phyloP scores from a whole-genome alignment of 2,329 filamentous ascomycete species.

The Aspergillus persii region DNA sequence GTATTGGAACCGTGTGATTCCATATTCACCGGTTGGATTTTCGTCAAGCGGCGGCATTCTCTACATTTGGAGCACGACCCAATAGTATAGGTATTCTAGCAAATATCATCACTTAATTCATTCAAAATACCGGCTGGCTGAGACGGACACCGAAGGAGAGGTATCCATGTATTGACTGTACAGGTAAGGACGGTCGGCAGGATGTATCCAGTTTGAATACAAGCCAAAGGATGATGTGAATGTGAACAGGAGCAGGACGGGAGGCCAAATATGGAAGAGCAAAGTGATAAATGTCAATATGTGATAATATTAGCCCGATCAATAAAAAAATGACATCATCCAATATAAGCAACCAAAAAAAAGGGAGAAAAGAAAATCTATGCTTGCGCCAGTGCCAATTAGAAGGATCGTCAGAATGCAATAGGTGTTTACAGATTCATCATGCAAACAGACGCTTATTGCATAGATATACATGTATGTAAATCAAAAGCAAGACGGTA shows the following conservation, averaged over 20 bases:
- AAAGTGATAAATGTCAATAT: not conserved
- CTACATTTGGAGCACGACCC: too few relatives aligned
- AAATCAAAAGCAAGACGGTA: not conserved
- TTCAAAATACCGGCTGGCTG: not conserved
- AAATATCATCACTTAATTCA: not conserved
- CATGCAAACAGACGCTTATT: not conserved
- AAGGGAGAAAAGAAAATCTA: not conserved
- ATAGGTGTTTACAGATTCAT: not conserved
- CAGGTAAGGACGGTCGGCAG: not conserved
- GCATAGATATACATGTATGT: not conserved
- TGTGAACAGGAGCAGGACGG: not conserved
- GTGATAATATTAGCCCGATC: not conserved
- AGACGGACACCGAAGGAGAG: not conserved
- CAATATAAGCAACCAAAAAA: not conserved
- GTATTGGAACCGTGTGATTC: not conserved
- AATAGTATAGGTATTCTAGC: not conserved
- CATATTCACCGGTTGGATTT: too few relatives aligned
- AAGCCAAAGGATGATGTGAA: not conserved
- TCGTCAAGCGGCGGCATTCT: too few relatives aligned
- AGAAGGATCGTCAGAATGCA: conserved; percentile 1
- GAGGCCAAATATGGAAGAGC: not conserved
- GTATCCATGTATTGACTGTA: not conserved
- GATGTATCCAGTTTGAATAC: not conserved
- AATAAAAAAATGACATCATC: not conserved
- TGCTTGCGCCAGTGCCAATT: conserved; percentile 1